These are phyloP conservation scores for Aspergillus egyptiacus DNA, from an alignment of 495 filamentous ascomycete species.

Conservation along the genomic window DNA sequence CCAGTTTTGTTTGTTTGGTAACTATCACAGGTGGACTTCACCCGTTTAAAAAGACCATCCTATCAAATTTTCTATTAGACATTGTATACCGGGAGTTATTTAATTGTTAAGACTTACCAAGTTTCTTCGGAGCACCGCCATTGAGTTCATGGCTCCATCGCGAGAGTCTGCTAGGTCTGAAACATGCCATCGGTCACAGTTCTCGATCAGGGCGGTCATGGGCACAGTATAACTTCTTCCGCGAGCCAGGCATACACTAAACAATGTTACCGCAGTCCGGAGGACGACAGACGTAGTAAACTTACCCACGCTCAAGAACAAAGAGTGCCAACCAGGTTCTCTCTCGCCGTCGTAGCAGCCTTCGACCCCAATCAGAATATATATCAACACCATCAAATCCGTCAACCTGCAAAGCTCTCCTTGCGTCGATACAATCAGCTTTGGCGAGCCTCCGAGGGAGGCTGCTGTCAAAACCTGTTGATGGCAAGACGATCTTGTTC, in stretches of 20 bases:
- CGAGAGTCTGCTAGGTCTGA: conserved; percentile 56
- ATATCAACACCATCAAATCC: conserved; percentile 60
- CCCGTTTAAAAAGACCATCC: conserved; percentile 54
- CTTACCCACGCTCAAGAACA: conserved; percentile 64
- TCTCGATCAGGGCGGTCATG: conserved; percentile 54
- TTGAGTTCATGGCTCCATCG: conserved; percentile 63
- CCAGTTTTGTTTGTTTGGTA: conserved; percentile 46
- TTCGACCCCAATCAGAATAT: conserved; percentile 50
- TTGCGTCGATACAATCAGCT: conserved; percentile 61
- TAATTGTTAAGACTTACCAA: conserved; percentile 39
- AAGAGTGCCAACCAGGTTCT: conserved; percentile 66
- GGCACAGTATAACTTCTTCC: conserved; percentile 64
- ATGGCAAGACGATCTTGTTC: conserved; percentile 60
- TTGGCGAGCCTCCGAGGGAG: conserved; percentile 46
- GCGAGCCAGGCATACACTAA: conserved; percentile 61
- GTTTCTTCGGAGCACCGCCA: conserved; percentile 61
- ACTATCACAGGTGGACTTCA: conserved; percentile 59
- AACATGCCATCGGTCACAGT: conserved; percentile 63
- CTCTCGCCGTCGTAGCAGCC: conserved; percentile 58
- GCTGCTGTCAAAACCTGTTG: conserved; percentile 44
- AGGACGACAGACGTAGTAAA: conserved; percentile 8
- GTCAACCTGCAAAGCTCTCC: conserved; percentile 58
- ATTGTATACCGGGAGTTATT: background rate
- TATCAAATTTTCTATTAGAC: conserved; percentile 18
- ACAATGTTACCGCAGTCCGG: background rate